Conservation (phyloP, 768 basidiomycete species). For the Suillus alpinus region DNA sequence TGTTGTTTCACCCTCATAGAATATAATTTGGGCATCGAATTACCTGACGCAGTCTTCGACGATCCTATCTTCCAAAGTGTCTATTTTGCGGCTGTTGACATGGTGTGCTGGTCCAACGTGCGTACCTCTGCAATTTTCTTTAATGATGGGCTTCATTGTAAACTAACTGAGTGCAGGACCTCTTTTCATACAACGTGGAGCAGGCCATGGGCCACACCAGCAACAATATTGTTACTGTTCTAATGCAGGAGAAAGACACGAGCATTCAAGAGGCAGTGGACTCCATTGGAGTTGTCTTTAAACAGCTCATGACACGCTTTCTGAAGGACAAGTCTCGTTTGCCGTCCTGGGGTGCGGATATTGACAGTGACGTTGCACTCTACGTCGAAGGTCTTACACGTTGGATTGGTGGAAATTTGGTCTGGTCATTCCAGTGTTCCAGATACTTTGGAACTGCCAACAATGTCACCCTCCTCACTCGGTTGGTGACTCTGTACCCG, state of each 20-base stretch:
- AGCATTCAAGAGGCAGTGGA: constrained; percentile 59
- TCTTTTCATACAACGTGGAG: constrained; percentile 74
- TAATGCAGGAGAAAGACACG: constrained; percentile 55
- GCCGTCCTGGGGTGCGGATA: constrained; percentile 46
- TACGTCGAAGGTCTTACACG: constrained; percentile 54
- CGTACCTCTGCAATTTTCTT: constrained; percentile 18
- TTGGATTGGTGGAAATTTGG: constrained; percentile 64
- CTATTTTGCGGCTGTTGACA: constrained; percentile 60
- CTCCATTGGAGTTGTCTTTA: constrained; percentile 50
- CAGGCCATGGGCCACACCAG: constrained; percentile 60
- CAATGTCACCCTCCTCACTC: neutral
- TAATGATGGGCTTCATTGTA: neutral
- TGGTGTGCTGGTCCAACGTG: constrained; percentile 73
- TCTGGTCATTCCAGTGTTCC: constrained; percentile 69
- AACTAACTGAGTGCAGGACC: constrained; percentile 40
- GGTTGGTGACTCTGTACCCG: neutral
- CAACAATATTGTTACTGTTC: constrained; percentile 68
- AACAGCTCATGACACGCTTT: constrained; percentile 50
- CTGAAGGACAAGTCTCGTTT: constrained; percentile 42
- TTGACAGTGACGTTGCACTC: constrained; percentile 49
- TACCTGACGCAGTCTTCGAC: constrained; percentile 60
- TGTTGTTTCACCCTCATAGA: constrained; percentile 63
- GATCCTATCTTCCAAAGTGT: constrained; percentile 52
- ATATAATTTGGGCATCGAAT: constrained; percentile 58
- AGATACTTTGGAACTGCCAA: constrained; percentile 58